Conservation (phyloP, 371 early-diverging fungal species). For the Mucor mucedo region DNA sequence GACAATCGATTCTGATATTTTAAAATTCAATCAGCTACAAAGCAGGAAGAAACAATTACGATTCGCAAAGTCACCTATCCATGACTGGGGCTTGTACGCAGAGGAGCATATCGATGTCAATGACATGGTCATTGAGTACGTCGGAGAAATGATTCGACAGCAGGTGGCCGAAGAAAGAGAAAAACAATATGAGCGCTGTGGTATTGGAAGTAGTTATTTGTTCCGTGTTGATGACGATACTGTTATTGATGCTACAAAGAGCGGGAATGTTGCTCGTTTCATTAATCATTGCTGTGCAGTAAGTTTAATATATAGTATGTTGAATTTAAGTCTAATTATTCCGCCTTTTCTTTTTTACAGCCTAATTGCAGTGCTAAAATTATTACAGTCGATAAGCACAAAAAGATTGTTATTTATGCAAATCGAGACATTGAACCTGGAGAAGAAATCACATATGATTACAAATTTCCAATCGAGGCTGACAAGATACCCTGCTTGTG, state of each 20-base stretch:
- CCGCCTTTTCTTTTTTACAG: slow-evolving; percentile 42
- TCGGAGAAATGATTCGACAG: slow-evolving; percentile 97
- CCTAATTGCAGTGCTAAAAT: slow-evolving; percentile 97
- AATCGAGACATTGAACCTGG: slow-evolving; percentile 87
- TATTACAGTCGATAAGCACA: slow-evolving; percentile 83
- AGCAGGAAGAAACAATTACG: slow-evolving; percentile 85
- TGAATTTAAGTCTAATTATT: not conserved
- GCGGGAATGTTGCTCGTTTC: slow-evolving; percentile 96
- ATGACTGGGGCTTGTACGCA: slow-evolving; percentile 97
- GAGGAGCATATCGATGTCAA: slow-evolving; percentile 86
- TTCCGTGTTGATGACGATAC: slow-evolving; percentile 96
- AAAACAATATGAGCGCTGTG: slow-evolving; percentile 85
- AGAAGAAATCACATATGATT: slow-evolving; percentile 99
- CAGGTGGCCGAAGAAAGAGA: slow-evolving; percentile 96
- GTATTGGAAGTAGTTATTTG: slow-evolving; percentile 94
- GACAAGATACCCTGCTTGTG: slow-evolving; percentile 95
- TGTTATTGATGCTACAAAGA: slow-evolving; percentile 98
- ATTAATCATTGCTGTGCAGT: slow-evolving; percentile 98
- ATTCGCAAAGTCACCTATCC: slow-evolving; percentile 91
- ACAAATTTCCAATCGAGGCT: slow-evolving; percentile 95
- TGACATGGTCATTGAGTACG: slow-evolving; percentile 98
- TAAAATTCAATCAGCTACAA: slow-evolving; percentile 90
- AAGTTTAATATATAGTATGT: slow-evolving; percentile 30
- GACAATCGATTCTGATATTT: slow-evolving; percentile 68
- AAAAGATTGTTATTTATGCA: slow-evolving; percentile 94